Evolutionary conservation across 371 early-diverging fungal species (phyloP).

Genomic region (Mucor sp.): DNA sequence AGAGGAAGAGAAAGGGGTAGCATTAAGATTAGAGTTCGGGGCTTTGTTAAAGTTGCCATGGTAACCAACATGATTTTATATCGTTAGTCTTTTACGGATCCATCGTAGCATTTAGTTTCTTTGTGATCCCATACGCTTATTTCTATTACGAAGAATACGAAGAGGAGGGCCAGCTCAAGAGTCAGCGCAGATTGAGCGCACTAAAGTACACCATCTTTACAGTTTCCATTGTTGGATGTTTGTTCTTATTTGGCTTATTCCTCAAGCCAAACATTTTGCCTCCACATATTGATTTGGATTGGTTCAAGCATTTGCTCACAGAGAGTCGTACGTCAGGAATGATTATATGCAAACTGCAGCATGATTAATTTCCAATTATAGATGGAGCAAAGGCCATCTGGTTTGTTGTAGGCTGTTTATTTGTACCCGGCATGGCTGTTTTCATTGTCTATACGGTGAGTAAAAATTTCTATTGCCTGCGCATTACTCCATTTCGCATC

Average conservation of each 20-base stretch:
- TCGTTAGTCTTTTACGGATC: constrained; percentile 41
- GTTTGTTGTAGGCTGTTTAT: constrained; percentile 54
- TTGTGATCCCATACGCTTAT: constrained; percentile 56
- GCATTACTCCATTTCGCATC: not conserved
- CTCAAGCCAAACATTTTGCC: constrained; percentile 32
- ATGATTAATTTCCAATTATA: constrained; percentile 10
- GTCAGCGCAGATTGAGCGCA: constrained; percentile 17
- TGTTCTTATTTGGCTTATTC: constrained; percentile 44
- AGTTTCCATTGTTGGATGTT: constrained; percentile 22
- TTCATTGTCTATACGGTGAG: constrained; percentile 57
- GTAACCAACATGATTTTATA: not conserved
- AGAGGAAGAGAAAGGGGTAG: not conserved
- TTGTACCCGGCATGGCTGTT: constrained; percentile 48
- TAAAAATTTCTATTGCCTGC: not conserved
- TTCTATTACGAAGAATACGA: constrained; percentile 58
- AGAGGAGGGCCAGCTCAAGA: constrained; percentile 10
- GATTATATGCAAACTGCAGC: not conserved
- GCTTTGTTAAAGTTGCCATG: not conserved
- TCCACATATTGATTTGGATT: constrained; percentile 45
- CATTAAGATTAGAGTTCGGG: not conserved
- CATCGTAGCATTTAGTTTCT: constrained; percentile 44
- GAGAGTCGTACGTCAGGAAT: constrained; percentile 36
- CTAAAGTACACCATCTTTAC: constrained; percentile 40
- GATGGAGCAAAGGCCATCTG: constrained; percentile 54
- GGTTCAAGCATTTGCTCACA: constrained; percentile 39